Percentiles rank a stretch among this genome's conserved stretches.
These are phyloP conservation scores for Hygrocybe coccinea DNA, from an alignment of 768 basidiomycete genomes.

Conservation along the genomic window DNA sequence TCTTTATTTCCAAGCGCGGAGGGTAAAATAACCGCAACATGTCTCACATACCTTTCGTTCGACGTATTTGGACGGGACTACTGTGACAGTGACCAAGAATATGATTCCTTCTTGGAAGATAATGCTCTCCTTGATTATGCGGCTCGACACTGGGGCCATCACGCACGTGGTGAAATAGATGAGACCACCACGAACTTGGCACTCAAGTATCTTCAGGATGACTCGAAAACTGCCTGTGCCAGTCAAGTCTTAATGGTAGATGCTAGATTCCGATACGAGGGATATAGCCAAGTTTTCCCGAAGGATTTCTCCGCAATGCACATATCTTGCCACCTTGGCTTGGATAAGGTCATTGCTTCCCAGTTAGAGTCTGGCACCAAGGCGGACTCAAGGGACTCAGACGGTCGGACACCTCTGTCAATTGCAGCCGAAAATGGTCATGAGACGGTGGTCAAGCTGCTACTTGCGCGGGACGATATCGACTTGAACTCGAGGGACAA, in stretches of 20 bases:
- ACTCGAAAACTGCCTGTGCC: background rate
- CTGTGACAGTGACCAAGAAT: background rate
- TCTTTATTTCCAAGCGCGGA: background rate
- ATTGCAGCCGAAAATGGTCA: slow-evolving; percentile 9
- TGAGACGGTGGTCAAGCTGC: slow-evolving; percentile 6
- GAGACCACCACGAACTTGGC: background rate
- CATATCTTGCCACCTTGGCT: background rate
- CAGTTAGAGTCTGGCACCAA: background rate
- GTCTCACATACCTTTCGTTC: background rate
- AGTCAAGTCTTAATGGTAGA: background rate
- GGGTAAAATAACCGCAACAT: background rate
- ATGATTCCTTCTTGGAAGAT: background rate
- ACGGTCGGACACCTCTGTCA: slow-evolving; percentile 6
- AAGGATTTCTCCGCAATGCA: slow-evolving; percentile 5
- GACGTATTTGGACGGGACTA: background rate
- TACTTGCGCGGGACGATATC: slow-evolving; percentile 4
- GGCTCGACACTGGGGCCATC: slow-evolving; percentile 7
- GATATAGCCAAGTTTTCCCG: background rate
- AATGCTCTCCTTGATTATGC: slow-evolving; percentile 6
- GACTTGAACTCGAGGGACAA: slow-evolving; percentile 8
- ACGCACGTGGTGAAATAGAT: slow-evolving; percentile 1
- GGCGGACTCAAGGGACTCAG: slow-evolving; percentile 2
- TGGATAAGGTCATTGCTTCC: slow-evolving; percentile 2
- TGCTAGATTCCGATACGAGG: background rate
- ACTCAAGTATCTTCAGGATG: background rate